Conservation (phyloP, 768 basidiomycete species). For the Trametes maxima region DNA sequence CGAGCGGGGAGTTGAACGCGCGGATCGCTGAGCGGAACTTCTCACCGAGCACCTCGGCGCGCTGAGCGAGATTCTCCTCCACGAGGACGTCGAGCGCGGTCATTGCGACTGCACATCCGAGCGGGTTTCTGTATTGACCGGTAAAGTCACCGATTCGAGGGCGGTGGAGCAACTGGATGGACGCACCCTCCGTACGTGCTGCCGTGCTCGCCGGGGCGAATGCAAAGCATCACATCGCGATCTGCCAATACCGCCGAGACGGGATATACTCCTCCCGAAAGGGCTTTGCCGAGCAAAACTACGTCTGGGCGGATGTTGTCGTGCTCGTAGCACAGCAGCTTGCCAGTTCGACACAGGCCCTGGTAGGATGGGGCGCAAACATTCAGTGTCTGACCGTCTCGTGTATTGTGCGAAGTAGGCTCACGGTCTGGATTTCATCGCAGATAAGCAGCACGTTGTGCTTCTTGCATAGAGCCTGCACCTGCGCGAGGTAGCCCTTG, state of each 20-base stretch:
- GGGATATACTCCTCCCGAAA: conserved; percentile 98
- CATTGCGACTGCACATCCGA: conserved; percentile 95
- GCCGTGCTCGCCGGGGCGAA: conserved; percentile 94
- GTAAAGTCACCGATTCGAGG: conserved; percentile 5
- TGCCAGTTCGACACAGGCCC: conserved; percentile 92
- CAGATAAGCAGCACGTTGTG: conserved; percentile 96
- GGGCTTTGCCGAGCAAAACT: conserved; percentile 91
- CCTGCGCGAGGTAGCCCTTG: conserved; percentile 78
- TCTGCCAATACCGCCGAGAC: conserved; percentile 94
- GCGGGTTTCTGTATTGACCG: conserved; percentile 66
- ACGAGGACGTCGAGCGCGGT: conserved; percentile 90
- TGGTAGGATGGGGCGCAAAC: conserved; percentile 31
- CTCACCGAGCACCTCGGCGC: conserved; percentile 78
- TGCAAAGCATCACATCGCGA: conserved; percentile 91
- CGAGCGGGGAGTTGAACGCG: conserved; percentile 67
- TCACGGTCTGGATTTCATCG: conserved; percentile 96
- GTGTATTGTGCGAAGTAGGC: conserved; percentile 11
- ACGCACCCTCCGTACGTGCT: conserved; percentile 92
- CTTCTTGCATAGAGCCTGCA: conserved; percentile 84
- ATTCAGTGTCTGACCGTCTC: background rate
- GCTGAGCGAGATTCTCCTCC: conserved; percentile 82
- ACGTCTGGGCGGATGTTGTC: conserved; percentile 90
- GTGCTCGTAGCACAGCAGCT: conserved; percentile 89
- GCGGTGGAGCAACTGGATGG: background rate
- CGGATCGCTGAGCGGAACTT: conserved; percentile 70